Percentiles rank a stretch among this genome's conserved stretches.
These are phyloP conservation scores for Amanita thiersii DNA, from an alignment of 768 basidiomycete genomes.

Conservation along the genomic window DNA sequence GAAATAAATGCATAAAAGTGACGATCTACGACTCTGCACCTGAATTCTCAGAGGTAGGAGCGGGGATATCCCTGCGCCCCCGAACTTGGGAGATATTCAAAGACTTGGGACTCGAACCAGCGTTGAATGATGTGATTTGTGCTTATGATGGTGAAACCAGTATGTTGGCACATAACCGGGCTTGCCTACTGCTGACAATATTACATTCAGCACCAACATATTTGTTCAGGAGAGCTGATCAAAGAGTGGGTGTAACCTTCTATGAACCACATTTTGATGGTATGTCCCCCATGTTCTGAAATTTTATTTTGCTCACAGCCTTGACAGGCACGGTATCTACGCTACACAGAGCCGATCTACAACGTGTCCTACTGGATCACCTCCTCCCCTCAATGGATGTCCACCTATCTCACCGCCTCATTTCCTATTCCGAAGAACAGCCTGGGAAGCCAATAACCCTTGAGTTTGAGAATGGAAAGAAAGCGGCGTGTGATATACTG, in stretches of 20 bases:
- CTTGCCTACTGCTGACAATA: neutral
- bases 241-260: conserved; percentile 20
- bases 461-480: conserved; percentile 28
- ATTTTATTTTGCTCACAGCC: neutral
- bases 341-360: conserved; percentile 30
- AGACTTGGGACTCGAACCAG: conserved; percentile 25
- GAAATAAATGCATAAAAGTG: conserved; percentile 18
- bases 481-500: conserved; percentile 28
- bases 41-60: conserved; percentile 32
- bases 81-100: conserved; percentile 31
- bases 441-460: too few species aligned
- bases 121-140: conserved; percentile 12
- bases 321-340: conserved; percentile 18
- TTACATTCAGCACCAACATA: conserved; percentile 13
- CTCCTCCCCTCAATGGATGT: conserved; percentile 19
- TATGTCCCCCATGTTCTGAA: conserved; percentile 5
- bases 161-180: too few species aligned
- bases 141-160: too few species aligned
- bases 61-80: conserved; percentile 33
- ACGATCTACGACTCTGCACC: conserved; percentile 36
- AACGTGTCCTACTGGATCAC: conserved; percentile 22
- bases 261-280: conserved; percentile 17
- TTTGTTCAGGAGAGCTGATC: conserved; percentile 24
- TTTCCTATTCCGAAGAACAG: conserved; percentile 20
- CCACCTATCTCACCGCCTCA: conserved; percentile 26